phyloP scores from a whole-genome alignment of 768 basidiomycete genomes.

The Macrolepiota fuliginosa region DNA sequence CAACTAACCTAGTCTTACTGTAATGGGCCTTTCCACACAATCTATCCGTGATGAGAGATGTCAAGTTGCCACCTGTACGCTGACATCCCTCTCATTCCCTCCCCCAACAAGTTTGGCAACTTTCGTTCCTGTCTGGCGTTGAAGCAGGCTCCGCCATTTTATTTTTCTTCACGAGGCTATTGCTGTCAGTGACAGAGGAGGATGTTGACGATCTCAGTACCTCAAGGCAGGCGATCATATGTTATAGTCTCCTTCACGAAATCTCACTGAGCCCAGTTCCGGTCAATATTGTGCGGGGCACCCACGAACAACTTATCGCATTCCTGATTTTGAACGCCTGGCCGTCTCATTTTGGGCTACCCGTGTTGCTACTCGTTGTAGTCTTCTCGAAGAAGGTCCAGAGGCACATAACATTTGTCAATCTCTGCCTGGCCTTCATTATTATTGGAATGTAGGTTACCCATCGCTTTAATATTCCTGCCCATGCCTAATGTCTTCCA shows the following conservation, averaged over 20 bases:
- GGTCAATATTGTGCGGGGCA: conserved; percentile 41
- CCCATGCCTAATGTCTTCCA: conserved; percentile 14
- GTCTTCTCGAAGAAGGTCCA: conserved; percentile 38
- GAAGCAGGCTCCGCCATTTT: conserved; percentile 1
- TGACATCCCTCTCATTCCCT: neutral
- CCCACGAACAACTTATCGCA: conserved; percentile 34
- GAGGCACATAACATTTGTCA: conserved; percentile 46
- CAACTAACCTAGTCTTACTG: too few species aligned
- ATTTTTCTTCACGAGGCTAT: neutral
- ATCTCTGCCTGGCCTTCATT: conserved; percentile 43
- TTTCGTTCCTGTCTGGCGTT: neutral
- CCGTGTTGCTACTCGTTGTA: conserved; percentile 38
- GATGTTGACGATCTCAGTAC: neutral
- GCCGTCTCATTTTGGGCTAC: conserved; percentile 49
- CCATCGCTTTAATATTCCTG: neutral
- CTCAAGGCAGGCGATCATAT: neutral
- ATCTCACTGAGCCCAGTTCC: conserved; percentile 7
- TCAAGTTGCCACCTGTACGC: neutral
- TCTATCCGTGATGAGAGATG: neutral
- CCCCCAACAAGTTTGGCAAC: neutral
- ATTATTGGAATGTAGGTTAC: conserved; percentile 42
- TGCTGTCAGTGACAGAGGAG: neutral
- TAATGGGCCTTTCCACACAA: too few species aligned
- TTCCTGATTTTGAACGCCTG: conserved; percentile 48
- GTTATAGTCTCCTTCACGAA: neutral